Base-by-base conservation (phyloP, 2,329 filamentous ascomycete genomes). In the Penicillium sp. region DNA sequence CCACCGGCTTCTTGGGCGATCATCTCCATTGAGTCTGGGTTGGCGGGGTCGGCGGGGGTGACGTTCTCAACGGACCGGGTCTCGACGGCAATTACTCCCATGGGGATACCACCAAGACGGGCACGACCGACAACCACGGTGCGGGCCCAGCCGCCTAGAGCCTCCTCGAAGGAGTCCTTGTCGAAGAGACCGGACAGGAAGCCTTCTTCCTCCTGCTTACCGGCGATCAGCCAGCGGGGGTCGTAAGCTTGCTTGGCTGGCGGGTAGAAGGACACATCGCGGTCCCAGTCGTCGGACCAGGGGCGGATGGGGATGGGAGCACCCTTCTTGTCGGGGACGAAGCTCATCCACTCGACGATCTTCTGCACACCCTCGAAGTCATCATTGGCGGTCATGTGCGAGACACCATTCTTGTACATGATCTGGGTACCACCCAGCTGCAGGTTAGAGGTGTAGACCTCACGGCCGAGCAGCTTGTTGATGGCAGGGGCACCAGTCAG, bases 351-450 rank as follows among this genome's bases (percentile, higher is more conserved):
- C 72, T 96, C 89, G 43, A 97, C 91, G 70, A 99, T 97, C 83
- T 95, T 95, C 67, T 90, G 91, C 18, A 99, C 90, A 84, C 94
- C 94, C 68, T 93, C 92, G 66, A 99, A 97, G 78, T 99, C 94
- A 68, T 99, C 93, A 64, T 88, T 89, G 67, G 94, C 94, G 62
- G 93, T 97, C 90, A 97, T 93, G 80, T 99, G 94, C 18, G 94
- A 97, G 34, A 99, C 94, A 85, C 94, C 94, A 73, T 99, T 99
- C 79, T 90, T 92, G 85, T 99, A 97, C 94, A 99, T 99, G 83
- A 99, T 99, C 78, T 99, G 94, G n/a, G 94, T 99, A 65, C 94
- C 94, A 86, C 94, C 94, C 60, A 99, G 90, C 81, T 99, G 94
- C 69, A 99, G 78, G 83, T 99, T 99, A 55, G 94, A 97, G 20